These are phyloP conservation scores for Fusarium liriodendri DNA, from an alignment of 2,329 filamentous ascomycete species.

Conservation along the genomic window DNA sequence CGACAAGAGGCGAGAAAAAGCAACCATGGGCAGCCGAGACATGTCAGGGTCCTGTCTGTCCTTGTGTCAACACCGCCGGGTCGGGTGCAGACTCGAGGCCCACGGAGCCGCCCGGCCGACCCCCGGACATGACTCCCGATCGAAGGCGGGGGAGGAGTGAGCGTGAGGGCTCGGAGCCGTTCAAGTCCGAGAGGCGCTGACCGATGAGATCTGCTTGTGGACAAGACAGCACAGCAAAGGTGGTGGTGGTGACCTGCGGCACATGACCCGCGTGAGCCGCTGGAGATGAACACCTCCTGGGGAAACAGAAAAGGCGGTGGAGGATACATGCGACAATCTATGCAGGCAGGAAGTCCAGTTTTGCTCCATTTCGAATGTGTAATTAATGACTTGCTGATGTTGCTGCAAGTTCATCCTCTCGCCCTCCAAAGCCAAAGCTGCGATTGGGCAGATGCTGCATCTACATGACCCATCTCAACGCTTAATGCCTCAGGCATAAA, in stretches of 20 bases:
- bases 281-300: conserved; percentile 22
- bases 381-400: conserved; percentile 9
- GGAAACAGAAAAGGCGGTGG: conserved; percentile 30
- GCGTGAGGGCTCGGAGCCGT: conserved; percentile 16
- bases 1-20: conserved; percentile 11
- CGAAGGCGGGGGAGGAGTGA: conserved; percentile 5
- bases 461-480: neutral
- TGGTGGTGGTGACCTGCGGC: conserved; percentile 13
- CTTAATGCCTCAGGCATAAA: conserved; percentile 26
- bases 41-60: conserved; percentile 5
- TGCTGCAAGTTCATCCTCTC: conserved; percentile 10
- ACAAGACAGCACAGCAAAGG: neutral
- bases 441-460: conserved; percentile 14
- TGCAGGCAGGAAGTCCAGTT: conserved; percentile 7
- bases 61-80: neutral
- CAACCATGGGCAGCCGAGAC: conserved; percentile 10
- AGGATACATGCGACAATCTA: conserved; percentile 23
- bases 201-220: conserved; percentile 10
- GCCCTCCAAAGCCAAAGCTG: conserved; percentile 12
- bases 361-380: conserved; percentile 14
- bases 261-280: conserved; percentile 37
- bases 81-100: neutral
- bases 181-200: conserved; percentile 12
- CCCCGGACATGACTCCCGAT: neutral
- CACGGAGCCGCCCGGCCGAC: conserved; percentile 17